Conservation (phyloP, 495 filamentous ascomycete genomes). For the Penicillium antarcticum region DNA sequence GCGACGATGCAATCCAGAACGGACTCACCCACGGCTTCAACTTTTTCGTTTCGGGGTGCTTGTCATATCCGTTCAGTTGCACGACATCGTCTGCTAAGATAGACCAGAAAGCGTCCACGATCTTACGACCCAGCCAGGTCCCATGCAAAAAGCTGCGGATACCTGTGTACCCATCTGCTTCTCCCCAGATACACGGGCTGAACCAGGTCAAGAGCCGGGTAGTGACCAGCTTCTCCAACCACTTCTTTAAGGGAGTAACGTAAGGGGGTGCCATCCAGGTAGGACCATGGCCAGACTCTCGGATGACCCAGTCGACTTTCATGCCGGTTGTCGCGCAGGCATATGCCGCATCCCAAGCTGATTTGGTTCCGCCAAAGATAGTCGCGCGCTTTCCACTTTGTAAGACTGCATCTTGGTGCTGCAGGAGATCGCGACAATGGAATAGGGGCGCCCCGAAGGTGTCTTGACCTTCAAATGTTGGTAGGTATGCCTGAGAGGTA, state of each 20-base stretch:
- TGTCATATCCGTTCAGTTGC: constrained; percentile 53
- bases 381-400: constrained; percentile 40
- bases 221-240: constrained; percentile 62
- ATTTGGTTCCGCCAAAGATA: constrained; percentile 72
- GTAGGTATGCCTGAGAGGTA: constrained; percentile 58
- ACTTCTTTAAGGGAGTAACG: constrained; percentile 57
- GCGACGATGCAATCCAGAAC: constrained; percentile 60
- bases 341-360: constrained; percentile 74
- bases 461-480: constrained; percentile 46
- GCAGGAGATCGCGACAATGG: constrained; percentile 57
- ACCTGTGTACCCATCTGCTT: constrained; percentile 44
- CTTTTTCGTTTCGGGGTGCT: constrained; percentile 62
- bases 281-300: constrained; percentile 71
- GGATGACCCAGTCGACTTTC: constrained; percentile 74
- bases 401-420: constrained; percentile 34
- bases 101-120: constrained; percentile 67
- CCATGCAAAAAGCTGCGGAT: constrained; percentile 60
- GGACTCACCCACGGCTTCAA: constrained; percentile 61
- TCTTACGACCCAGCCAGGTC: constrained; percentile 61
- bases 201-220: constrained; percentile 65
- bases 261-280: constrained; percentile 66
- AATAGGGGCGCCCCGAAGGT: constrained; percentile 57
- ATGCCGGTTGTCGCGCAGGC: constrained; percentile 60
- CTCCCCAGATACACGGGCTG: constrained; percentile 60
- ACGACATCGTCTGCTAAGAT: constrained; percentile 59